Conservation (phyloP, 2,329 filamentous ascomycete species). For the Nigrospora sphaerica region DNA sequence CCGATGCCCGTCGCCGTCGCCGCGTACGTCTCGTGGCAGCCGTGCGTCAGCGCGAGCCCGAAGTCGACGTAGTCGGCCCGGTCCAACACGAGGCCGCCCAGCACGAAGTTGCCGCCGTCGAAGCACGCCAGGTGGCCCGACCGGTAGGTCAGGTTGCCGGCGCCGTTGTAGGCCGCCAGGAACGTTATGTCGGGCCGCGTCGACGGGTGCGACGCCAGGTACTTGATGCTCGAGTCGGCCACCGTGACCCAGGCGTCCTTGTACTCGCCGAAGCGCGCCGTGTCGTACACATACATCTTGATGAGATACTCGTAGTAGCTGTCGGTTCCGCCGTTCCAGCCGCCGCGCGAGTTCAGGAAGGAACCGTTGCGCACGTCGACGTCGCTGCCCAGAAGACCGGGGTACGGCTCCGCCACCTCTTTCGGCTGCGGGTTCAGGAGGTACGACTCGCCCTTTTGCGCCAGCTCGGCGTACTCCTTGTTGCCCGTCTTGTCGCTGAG, state of each 20-base stretch:
- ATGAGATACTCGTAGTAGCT: constrained; percentile 87
- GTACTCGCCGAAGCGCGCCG: constrained; percentile 54
- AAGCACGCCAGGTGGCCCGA: constrained; percentile 68
- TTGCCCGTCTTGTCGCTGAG: constrained; percentile 70
- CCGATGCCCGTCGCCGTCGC: constrained; percentile 66
- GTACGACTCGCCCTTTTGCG: constrained; percentile 61
- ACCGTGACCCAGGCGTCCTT: constrained; percentile 69
- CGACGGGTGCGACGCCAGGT: constrained; percentile 63
- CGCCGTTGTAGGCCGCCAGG: constrained; percentile 48
- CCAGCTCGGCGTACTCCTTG: constrained; percentile 56
- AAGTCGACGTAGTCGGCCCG: constrained; percentile 63
- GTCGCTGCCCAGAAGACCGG: constrained; percentile 64
- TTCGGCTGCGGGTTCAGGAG: constrained; percentile 59
- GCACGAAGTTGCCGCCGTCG: constrained; percentile 76
- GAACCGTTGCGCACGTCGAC: constrained; percentile 58
- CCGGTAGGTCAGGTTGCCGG: constrained; percentile 28
- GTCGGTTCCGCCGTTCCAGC: constrained; percentile 72
- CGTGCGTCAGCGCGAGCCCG: constrained; percentile 63
- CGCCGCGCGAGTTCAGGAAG: constrained; percentile 61
- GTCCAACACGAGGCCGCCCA: constrained; percentile 66
- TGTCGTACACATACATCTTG: constrained; percentile 84
- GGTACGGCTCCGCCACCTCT: constrained; percentile 60
- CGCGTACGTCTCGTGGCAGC: constrained; percentile 68
- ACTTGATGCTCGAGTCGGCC: constrained; percentile 66
- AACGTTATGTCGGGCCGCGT: constrained; percentile 67